Conservation (phyloP, 2,329 filamentous ascomycete genomes). For the Daldinia sp. region DNA sequence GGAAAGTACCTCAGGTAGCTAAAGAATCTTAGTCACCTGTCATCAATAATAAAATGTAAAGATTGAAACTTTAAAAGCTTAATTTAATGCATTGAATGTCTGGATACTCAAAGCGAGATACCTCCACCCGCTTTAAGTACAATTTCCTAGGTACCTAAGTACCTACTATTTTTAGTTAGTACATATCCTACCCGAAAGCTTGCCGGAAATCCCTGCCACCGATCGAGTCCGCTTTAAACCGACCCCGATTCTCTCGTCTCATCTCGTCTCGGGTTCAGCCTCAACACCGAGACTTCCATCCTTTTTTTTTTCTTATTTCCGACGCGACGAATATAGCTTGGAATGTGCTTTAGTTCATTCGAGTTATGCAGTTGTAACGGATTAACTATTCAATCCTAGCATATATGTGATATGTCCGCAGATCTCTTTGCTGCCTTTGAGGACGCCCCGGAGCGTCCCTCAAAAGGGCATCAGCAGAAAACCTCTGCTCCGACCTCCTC, state of each 20-base stretch:
- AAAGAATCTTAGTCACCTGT: not conserved
- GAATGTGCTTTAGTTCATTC: constrained; percentile 1
- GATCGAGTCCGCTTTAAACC: constrained; percentile 18
- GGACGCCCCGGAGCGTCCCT: constrained; percentile 54
- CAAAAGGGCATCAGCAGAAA: constrained; percentile 37
- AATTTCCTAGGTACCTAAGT: not conserved
- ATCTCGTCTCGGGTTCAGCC: constrained; percentile 31
- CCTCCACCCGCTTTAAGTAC: not conserved
- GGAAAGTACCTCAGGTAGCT: not conserved
- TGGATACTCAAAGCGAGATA: not conserved
- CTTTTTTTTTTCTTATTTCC: constrained; percentile 8
- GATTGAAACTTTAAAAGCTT: not conserved
- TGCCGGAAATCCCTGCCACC: constrained; percentile 32
- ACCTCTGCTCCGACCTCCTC: constrained; percentile 45
- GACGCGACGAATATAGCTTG: not conserved
- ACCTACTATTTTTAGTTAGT: constrained; percentile 20
- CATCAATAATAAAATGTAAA: not conserved
- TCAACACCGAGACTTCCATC: constrained; percentile 21
- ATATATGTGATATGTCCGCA: constrained; percentile 65
- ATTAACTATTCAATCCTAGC: not conserved
- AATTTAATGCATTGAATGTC: not conserved
- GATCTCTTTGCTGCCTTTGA: constrained; percentile 75
- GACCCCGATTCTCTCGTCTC: constrained; percentile 19
- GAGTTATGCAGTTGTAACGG: not conserved
- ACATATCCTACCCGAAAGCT: constrained; percentile 9